Evolutionary conservation across 1,284 basidiomycete genomes (phyloP).

Genomic region (Ustilago tritici): DNA sequence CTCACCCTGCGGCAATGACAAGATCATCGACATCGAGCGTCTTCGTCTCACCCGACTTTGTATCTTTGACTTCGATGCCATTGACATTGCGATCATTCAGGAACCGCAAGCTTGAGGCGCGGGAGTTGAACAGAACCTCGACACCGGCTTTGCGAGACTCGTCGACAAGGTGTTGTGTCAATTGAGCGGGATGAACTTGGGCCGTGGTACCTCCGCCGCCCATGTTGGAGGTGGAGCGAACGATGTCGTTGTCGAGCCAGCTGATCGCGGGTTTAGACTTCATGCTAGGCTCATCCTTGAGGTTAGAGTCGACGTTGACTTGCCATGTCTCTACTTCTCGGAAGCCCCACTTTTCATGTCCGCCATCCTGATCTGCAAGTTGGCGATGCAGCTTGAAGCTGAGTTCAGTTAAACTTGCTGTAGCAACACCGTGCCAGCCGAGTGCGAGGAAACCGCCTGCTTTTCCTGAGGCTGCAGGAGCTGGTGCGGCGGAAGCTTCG

Average conservation of each 20-base stretch:
- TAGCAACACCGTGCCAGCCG: constrained; percentile 75
- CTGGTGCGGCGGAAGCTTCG: constrained; percentile 77
- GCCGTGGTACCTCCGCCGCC: constrained; percentile 75
- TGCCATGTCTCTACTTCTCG: constrained; percentile 74
- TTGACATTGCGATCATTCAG: constrained; percentile 34
- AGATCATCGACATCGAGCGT: constrained; percentile 30
- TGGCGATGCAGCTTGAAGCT: constrained; percentile 84
- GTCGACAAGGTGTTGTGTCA: constrained; percentile 82
- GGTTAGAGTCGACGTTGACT: constrained; percentile 53
- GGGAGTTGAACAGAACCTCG: constrained; percentile 68
- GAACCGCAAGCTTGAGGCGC: constrained; percentile 55
- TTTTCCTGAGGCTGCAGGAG: constrained; percentile 82
- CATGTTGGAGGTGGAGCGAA: constrained; percentile 63
- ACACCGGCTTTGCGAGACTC: constrained; percentile 72
- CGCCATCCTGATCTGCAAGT: constrained; percentile 79
- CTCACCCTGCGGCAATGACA: constrained; percentile 46
- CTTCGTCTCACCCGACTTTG: constrained; percentile 20
- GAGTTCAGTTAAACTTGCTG: constrained; percentile 76
- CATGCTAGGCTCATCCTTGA: constrained; percentile 33
- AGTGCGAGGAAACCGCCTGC: constrained; percentile 90
- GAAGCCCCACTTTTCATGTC: constrained; percentile 85
- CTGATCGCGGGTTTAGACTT: constrained; percentile 42
- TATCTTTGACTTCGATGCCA: constrained; percentile 33
- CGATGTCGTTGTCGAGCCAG: constrained; percentile 68
- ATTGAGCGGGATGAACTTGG: constrained; percentile 83